A percentile compares a stretch with the other conserved stretches of the same genome.
Evolutionary conservation across 2,329 filamentous ascomycete genomes (phyloP).

Genomic region (Hortaea werneckii): DNA sequence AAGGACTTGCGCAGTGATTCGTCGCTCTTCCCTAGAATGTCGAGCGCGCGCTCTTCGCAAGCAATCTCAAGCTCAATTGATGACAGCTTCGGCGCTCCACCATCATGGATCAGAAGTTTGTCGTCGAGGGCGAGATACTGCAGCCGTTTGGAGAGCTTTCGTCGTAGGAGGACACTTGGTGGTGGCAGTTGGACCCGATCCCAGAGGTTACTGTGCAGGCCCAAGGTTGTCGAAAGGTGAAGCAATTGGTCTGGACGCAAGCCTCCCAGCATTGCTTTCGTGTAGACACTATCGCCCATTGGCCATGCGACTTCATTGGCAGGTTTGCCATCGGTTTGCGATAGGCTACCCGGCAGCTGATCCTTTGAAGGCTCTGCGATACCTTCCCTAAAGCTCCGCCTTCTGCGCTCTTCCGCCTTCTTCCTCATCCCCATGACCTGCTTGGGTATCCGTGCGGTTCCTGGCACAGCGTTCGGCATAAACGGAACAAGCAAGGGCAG

Average conservation of each 20-base stretch:
- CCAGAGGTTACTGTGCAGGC: constrained; percentile 31
- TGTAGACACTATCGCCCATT: not conserved
- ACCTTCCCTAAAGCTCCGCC: constrained; percentile 40
- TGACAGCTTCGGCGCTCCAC: constrained; percentile 49
- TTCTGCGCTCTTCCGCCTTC: constrained; percentile 45
- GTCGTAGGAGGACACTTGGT: constrained; percentile 43
- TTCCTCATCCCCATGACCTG: constrained; percentile 55
- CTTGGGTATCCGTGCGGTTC: constrained; percentile 69
- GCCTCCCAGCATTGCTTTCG: not conserved
- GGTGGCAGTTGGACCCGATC: constrained; percentile 36
- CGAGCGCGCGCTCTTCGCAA: constrained; percentile 25
- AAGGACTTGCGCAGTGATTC: constrained; percentile 23
- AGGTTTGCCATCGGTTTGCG: not conserved
- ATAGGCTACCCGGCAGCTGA: constrained; percentile 25
- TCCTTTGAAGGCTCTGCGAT: constrained; percentile 62
- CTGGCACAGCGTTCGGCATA: constrained; percentile 63
- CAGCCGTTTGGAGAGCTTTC: constrained; percentile 45
- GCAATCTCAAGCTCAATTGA: constrained; percentile 28
- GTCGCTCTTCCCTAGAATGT: constrained; percentile 20
- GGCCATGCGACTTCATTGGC: constrained; percentile 30
- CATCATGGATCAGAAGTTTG: constrained; percentile 51
- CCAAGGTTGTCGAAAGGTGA: constrained; percentile 33
- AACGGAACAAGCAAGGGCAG: constrained; percentile 69
- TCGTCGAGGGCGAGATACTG: constrained; percentile 63
- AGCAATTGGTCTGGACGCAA: constrained; percentile 30